These are phyloP conservation scores for Torulaspora delbrueckii DNA, from an alignment of 805 yeast species.

Conservation along the genomic window DNA sequence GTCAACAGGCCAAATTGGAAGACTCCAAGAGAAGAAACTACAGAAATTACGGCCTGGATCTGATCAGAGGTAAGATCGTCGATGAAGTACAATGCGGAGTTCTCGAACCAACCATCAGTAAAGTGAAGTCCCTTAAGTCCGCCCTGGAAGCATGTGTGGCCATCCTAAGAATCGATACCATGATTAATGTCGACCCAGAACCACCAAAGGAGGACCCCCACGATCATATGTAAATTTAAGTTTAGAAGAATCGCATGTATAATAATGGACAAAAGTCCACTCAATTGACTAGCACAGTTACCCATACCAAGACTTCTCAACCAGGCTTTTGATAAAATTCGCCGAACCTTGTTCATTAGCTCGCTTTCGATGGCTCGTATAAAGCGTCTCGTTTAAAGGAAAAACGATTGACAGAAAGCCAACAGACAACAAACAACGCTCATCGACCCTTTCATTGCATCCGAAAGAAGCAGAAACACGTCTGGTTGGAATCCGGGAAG, in stretches of 20 bases:
- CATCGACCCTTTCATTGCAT: conserved; percentile 7
- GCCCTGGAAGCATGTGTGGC: conserved; percentile 98
- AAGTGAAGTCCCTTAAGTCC: conserved; percentile 86
- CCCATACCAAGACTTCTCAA: too few relatives aligned
- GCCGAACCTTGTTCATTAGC: background rate
- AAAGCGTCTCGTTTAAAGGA: conserved; percentile 1
- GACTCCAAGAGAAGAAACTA: conserved; percentile 81
- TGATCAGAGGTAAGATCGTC: conserved; percentile 85
- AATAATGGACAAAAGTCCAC: background rate
- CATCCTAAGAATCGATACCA: conserved; percentile 93
- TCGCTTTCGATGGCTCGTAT: conserved; percentile 1
- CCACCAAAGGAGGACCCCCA: conserved; percentile 89
- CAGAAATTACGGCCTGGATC: conserved; percentile 87
- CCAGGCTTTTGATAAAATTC: background rate
- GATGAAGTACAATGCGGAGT: conserved; percentile 84
- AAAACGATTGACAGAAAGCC: conserved; percentile 8
- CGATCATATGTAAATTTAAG: conserved; percentile 45
- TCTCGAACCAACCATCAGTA: conserved; percentile 90
- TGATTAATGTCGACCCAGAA: conserved; percentile 96
- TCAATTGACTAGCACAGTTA: too few relatives aligned
- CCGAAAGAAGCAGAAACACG: background rate
- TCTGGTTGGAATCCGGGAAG: background rate
- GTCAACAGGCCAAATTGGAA: conserved; percentile 79
- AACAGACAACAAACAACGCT: conserved; percentile 5
- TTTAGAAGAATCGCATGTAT: conserved; percentile 1